Evolutionary conservation across 768 basidiomycete genomes (phyloP).

Genomic region (Naganishia kalamii): DNA sequence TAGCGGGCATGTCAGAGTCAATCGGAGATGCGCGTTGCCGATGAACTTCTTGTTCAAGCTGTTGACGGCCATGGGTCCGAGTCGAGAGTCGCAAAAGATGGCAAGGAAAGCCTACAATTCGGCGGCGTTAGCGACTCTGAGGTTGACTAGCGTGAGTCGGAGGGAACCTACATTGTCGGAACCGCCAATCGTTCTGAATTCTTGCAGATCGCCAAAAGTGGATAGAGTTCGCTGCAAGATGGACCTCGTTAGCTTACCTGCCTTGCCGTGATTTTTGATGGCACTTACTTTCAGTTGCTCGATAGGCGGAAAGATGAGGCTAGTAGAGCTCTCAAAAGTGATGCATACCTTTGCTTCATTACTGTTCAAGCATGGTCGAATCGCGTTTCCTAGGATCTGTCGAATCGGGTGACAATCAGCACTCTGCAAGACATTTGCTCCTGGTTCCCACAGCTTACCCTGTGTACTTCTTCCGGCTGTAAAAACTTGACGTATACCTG

Average conservation of each 20-base stretch:
- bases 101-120: not conserved
- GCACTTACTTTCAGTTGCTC: constrained; percentile 4
- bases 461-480: not conserved
- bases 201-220: constrained; percentile 13
- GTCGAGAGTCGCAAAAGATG: not conserved
- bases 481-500: constrained; percentile 11
- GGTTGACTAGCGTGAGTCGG: not conserved
- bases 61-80: not conserved
- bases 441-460: not conserved
- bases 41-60: constrained; percentile 13
- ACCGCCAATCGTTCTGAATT: not conserved
- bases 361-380: constrained; percentile 1
- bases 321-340: not conserved
- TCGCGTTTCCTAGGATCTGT: not conserved
- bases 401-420: too few species aligned
- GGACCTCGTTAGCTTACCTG: too few species aligned
- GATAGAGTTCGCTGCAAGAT: constrained; percentile 2
- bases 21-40: constrained; percentile 1
- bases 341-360: constrained; percentile 14
- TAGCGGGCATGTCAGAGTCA: not conserved
- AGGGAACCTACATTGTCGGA: not conserved
- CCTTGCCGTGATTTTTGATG: not conserved
- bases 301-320: constrained; percentile 2
- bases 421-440: not conserved
- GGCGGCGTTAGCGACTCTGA: not conserved